Evolutionary conservation across 2,329 filamentous ascomycete species (phyloP).

Genomic region (Orbilia blumenaviensis): DNA sequence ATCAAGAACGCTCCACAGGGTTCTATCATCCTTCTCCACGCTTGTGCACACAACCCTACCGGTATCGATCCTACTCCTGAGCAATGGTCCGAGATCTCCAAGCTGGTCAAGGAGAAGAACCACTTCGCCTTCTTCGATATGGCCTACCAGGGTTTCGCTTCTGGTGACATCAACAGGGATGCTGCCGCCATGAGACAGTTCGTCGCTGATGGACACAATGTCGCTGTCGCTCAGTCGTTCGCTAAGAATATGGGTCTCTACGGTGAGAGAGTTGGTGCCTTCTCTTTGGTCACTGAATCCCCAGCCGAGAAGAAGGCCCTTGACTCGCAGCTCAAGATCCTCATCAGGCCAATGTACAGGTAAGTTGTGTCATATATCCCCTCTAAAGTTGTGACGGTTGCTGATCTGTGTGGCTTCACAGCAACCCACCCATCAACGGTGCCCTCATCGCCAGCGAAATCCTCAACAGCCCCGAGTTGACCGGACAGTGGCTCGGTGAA

Average conservation of each 20-base stretch:
- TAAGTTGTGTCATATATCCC: background rate
- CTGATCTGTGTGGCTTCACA: background rate
- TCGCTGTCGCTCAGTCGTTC: conserved; percentile 70
- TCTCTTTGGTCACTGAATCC: conserved; percentile 91
- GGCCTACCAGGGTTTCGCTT: conserved; percentile 97
- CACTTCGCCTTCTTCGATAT: conserved; percentile 99
- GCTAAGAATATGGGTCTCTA: conserved; percentile 97
- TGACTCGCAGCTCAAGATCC: conserved; percentile 86
- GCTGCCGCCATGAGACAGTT: conserved; percentile 95
- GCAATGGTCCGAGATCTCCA: conserved; percentile 91
- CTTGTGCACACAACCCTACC: conserved; percentile 97
- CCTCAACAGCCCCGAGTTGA: conserved; percentile 82
- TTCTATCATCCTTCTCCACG: conserved; percentile 89
- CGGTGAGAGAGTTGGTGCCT: conserved; percentile 92
- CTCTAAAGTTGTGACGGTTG: background rate
- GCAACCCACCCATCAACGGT: conserved; percentile 91
- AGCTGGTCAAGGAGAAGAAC: conserved; percentile 76
- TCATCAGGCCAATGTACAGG: conserved; percentile 96
- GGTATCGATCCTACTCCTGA: conserved; percentile 93
- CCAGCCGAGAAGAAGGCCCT: conserved; percentile 71
- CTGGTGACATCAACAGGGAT: conserved; percentile 83
- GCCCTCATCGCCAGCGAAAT: conserved; percentile 85
- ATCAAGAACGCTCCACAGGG: conserved; percentile 76
- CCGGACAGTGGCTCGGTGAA: conserved; percentile 91
- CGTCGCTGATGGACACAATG: conserved; percentile 71